Percentiles rank a stretch among this genome's conserved stretches.
phyloP scores from a whole-genome alignment of 2,329 filamentous ascomycete genomes.

The Cadophora sp. region DNA sequence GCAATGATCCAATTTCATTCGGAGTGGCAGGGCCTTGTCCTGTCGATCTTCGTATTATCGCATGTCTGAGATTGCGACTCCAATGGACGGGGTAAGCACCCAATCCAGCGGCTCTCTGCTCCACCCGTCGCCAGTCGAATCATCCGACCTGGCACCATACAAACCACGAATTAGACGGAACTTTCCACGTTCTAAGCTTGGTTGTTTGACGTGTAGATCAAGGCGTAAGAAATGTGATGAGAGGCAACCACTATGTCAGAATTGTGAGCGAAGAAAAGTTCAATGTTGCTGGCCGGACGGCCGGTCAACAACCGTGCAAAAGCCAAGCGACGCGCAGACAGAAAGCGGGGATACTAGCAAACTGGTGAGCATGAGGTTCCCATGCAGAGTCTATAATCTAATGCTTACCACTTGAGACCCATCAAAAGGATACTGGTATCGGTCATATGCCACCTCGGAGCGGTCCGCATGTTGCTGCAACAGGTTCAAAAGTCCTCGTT shows the following conservation, averaged over 20 bases:
- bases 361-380: no score
- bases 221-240: conserved; percentile 25
- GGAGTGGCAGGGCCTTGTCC: background rate
- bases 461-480: no score
- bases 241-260: background rate
- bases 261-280: conserved; percentile 19
- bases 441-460: background rate
- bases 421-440: background rate
- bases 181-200: conserved; percentile 20
- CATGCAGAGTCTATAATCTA: background rate
- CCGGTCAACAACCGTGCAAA: background rate
- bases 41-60: no score
- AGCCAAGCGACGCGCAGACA: background rate
- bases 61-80: no score
- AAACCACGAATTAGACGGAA: conserved; percentile 21
- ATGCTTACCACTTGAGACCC: background rate
- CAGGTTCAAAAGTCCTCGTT: background rate
- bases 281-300: conserved; percentile 14
- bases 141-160: background rate
- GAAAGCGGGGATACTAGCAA: background rate
- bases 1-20: background rate
- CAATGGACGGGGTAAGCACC: background rate
- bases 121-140: background rate
- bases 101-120: background rate
- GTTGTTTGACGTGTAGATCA: conserved; percentile 18